Conservation (phyloP, 768 basidiomycete species). For the Termitomyces sp. region DNA sequence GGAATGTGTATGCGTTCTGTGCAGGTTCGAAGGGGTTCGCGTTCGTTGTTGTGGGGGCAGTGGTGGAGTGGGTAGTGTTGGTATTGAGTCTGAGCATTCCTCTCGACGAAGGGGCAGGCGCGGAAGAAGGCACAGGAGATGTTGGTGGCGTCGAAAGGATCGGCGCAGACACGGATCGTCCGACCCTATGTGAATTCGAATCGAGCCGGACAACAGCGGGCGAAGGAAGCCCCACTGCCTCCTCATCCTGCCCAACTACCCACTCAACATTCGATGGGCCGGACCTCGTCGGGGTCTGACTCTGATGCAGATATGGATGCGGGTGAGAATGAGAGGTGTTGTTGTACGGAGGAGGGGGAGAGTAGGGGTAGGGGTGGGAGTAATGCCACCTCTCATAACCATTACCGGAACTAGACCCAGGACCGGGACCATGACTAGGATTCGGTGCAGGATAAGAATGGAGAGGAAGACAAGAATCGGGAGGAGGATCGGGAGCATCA, state of each 20-base stretch:
- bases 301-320: constrained; percentile 28
- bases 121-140: constrained; percentile 10
- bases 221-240: constrained; percentile 6
- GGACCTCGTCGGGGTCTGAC: constrained; percentile 19
- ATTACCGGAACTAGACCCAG: not conserved
- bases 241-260: constrained; percentile 16
- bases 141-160: constrained; percentile 20
- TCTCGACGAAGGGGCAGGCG: constrained; percentile 17
- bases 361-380: not conserved
- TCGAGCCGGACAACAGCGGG: constrained; percentile 19
- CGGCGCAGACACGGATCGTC: constrained; percentile 14
- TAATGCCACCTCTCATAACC: not conserved
- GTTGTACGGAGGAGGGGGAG: not conserved
- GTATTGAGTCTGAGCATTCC: constrained; percentile 27
- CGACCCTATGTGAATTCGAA: constrained; percentile 5
- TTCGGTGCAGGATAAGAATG: constrained; percentile 7
- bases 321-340: constrained; percentile 18
- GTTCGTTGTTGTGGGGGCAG: constrained; percentile 8
- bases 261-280: constrained; percentile 35
- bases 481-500: constrained; percentile 14
- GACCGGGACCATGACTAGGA: not conserved
- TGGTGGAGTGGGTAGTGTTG: constrained; percentile 18
- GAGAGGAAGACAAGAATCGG: constrained; percentile 7
- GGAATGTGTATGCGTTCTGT: not conserved
- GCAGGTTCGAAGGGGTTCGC: not conserved